Base-by-base conservation (phyloP, 2,329 filamentous ascomycete species). In the Chaetomium olivaceum region DNA sequence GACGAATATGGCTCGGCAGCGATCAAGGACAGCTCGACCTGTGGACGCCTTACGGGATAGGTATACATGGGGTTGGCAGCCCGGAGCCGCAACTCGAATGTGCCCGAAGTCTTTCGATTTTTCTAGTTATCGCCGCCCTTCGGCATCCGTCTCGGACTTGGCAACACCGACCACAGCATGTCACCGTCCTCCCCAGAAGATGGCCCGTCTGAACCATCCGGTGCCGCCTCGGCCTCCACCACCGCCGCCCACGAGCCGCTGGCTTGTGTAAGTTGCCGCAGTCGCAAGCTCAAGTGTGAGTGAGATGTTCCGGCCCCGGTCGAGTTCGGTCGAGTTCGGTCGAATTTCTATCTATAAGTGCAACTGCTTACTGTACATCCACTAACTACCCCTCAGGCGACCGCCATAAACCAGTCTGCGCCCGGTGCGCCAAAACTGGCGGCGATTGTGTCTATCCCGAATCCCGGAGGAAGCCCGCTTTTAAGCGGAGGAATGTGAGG, bases 401-500 rank as follows among this genome's bases (percentile, higher is more conserved):
- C 78, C 90, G 93, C 33, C 82, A 81, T 56, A 91, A 88, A 73
- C 93, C 93, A 19, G 86, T 87, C 29, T 97, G 94, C 74, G 86
- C 87, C 51, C 93, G 93, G 23, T 97, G 94, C 77, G 81, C 86
- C 62, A 87, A 91, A 70, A 79, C 93, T 56, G 85, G 87, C 61
- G 88, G 89, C 75, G 89, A 91, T 61, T 97, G 94, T 78, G 85
- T 91, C 63, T 97, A 96, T 77, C 93, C 96, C 67, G 92, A 96
- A 78, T 91, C 93, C 63, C 85, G 93, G 74, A 89, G 92, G 79
- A 97, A 96, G 80, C 91, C 92, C 63, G 91, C 92, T 4, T 90
- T 91, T 23, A 97, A 96, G 80, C 84, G 93, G 73, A 89, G 91
- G 70, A 97, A 97, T 77, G 93, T 97, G 68, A 95, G 91, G 80